Conservation (phyloP, 2,329 filamentous ascomycete genomes). For the Paraconiothyrium brasiliense region DNA sequence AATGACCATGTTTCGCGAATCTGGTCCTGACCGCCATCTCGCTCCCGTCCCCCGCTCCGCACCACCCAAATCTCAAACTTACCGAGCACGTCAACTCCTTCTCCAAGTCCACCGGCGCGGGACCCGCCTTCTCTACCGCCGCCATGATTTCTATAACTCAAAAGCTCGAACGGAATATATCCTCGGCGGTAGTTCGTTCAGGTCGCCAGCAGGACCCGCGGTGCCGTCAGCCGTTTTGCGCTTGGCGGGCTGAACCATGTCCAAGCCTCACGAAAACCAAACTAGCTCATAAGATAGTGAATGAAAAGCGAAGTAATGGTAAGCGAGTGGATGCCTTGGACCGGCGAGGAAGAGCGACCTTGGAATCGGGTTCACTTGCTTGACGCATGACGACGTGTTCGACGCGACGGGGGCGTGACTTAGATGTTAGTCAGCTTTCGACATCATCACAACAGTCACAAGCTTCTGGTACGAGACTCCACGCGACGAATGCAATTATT, state of each 20-base stretch:
- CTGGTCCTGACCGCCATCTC: slow-evolving; percentile 1
- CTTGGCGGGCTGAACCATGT: slow-evolving; percentile 19
- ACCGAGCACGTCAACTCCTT: slow-evolving; percentile 96
- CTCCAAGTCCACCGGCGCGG: slow-evolving; percentile 75
- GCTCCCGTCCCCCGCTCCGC: slow-evolving; percentile 21
- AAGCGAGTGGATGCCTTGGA: slow-evolving; percentile 11
- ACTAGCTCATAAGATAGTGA: background rate
- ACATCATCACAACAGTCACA: background rate
- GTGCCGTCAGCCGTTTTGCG: slow-evolving; percentile 14
- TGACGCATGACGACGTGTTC: slow-evolving; percentile 10
- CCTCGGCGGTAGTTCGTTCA: slow-evolving; percentile 12
- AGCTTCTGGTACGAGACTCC: background rate
- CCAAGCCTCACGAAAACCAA: background rate
- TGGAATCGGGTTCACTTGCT: background rate
- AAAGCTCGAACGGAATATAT: background rate
- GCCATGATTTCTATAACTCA: slow-evolving; percentile 38
- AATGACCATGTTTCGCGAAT: background rate
- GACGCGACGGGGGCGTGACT: background rate
- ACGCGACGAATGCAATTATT: background rate
- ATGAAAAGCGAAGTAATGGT: background rate
- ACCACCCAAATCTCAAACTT: slow-evolving; percentile 55
- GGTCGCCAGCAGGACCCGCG: slow-evolving; percentile 27
- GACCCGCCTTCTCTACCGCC: slow-evolving; percentile 46
- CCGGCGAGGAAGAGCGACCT: background rate
- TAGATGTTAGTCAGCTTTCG: slow-evolving; percentile 4